These are phyloP conservation scores for Ilyonectria robusta DNA, from an alignment of 2,329 filamentous ascomycete species.

Conservation along the genomic window DNA sequence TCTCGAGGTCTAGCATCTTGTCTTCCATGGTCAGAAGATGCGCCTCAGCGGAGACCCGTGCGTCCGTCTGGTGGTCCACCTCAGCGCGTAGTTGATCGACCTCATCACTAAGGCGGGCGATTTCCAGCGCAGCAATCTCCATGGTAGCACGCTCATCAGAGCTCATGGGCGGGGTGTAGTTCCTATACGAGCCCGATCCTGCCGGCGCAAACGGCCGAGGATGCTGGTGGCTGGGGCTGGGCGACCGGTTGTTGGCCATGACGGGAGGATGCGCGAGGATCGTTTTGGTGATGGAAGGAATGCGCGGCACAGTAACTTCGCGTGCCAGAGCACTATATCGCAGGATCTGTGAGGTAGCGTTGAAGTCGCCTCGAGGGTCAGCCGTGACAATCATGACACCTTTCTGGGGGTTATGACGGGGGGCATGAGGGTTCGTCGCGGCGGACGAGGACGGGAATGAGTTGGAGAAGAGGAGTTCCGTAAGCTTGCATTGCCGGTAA, in stretches of 20 bases:
- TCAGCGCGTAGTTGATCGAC: constrained; percentile 81
- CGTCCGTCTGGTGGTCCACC: constrained; percentile 78
- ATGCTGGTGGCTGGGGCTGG: constrained; percentile 54
- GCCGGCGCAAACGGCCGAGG: constrained; percentile 59
- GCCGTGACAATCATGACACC: constrained; percentile 97
- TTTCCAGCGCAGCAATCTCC: constrained; percentile 85
- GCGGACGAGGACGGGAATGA: constrained; percentile 78
- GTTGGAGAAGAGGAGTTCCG: constrained; percentile 89
- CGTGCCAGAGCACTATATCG: constrained; percentile 93
- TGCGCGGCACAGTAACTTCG: constrained; percentile 91
- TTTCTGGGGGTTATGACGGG: constrained; percentile 80
- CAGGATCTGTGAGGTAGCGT: constrained; percentile 95
- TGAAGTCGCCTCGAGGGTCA: constrained; percentile 93
- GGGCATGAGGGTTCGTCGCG: constrained; percentile 52
- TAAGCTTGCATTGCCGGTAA: constrained; percentile 88
- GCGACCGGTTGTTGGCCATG: constrained; percentile 41
- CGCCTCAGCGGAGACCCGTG: constrained; percentile 79
- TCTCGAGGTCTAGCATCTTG: constrained; percentile 77
- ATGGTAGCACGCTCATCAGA: constrained; percentile 77
- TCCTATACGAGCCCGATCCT: constrained; percentile 54
- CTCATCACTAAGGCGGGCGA: constrained; percentile 79
- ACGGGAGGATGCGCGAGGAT: constrained; percentile 64
- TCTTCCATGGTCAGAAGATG: constrained; percentile 80
- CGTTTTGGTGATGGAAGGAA: constrained; percentile 85
- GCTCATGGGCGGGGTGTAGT: constrained; percentile 57